A percentile compares a stretch with the other conserved stretches of the same genome.
phyloP scores from a whole-genome alignment of 208 protist species.

The Trypanosoma scelopori region DNA sequence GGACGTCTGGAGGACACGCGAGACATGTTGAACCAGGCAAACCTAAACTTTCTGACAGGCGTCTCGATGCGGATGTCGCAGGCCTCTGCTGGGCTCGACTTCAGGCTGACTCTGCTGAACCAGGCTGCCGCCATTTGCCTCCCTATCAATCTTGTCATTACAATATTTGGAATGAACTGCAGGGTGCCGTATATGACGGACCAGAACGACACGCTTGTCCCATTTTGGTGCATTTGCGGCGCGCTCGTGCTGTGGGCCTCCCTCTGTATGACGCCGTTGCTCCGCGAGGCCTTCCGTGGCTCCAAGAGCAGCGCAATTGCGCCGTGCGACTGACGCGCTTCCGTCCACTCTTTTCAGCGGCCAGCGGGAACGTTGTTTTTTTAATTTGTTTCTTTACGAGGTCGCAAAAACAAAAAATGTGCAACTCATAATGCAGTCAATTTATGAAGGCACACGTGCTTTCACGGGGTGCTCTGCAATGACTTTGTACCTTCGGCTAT shows the following conservation, averaged over 20 bases:
- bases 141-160: constrained; percentile 79
- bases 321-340: too few species aligned
- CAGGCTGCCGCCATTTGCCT: constrained; percentile 86
- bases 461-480: too few species aligned
- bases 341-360: too few species aligned
- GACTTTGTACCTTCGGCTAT: too few species aligned
- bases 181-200: constrained; percentile 80
- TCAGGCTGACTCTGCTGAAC: constrained; percentile 71
- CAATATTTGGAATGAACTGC: constrained; percentile 91
- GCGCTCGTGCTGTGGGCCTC: constrained; percentile 65
- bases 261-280: constrained; percentile 46
- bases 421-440: too few species aligned
- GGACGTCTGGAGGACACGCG: constrained; percentile 77
- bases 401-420: too few species aligned
- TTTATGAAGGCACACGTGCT: too few species aligned
- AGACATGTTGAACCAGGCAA: constrained; percentile 81
- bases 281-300: too few species aligned
- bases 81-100: constrained; percentile 74
- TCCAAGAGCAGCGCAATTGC: too few species aligned
- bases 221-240: constrained; percentile 70
- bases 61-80: constrained; percentile 90
- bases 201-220: constrained; percentile 42
- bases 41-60: constrained; percentile 78
- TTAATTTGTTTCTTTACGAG: too few species aligned
- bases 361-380: too few species aligned